Evolutionary conservation across 257 asterid species (phyloP), one percentile per base, ranked within the genome.

Genomic region (Leonotis leonurus): DNA sequence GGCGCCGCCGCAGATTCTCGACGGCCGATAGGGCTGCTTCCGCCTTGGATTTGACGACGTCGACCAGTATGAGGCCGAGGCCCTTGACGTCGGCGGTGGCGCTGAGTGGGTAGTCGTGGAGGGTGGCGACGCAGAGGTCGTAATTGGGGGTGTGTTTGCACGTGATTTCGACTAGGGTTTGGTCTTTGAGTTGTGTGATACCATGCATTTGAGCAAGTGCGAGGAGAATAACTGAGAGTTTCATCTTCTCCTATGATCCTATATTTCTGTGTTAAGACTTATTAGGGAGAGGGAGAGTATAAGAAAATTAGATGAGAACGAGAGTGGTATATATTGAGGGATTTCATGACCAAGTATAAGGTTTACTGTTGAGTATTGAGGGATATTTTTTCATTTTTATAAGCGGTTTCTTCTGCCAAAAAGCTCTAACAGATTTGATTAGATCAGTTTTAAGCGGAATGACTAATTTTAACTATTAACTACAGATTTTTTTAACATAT

Each of bases 101-200:
- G 70, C 68, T 74, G 21, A 39, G 9, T 0, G 78, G 77, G 33
- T 49, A 49, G 8, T 62, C 73, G n/a, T 13, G 44, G 64, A 78
- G 73, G 35, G 69, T 78, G 71, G 73, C 25, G 67, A 78, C 3
- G 78, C 93, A 82, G 33, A 87, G 95, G 1, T 70, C 51, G 72
- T 82, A 87, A 60, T 84, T 71, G 12, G 85, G 82, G 51, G 89
- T 83, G 71, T 59, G 68, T 37, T 10, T 67, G 72, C 94, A 87
- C 4, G 94, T 72, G 27, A 45, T 55, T 51, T 81, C 80, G 12
- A 85, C 61, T 49, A 79, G 71, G 46, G 30, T 52, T 22, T 44
- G 59, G 52, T 56, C 76, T 16, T 68, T 68, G 0, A 70, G 50
- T 16, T 68, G 60, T 13, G 36, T 24, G 71, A 69, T 39, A 8